These are phyloP conservation scores for Cordyceps cicadae DNA, from an alignment of 2,329 filamentous ascomycete species.

Conservation along the genomic window DNA sequence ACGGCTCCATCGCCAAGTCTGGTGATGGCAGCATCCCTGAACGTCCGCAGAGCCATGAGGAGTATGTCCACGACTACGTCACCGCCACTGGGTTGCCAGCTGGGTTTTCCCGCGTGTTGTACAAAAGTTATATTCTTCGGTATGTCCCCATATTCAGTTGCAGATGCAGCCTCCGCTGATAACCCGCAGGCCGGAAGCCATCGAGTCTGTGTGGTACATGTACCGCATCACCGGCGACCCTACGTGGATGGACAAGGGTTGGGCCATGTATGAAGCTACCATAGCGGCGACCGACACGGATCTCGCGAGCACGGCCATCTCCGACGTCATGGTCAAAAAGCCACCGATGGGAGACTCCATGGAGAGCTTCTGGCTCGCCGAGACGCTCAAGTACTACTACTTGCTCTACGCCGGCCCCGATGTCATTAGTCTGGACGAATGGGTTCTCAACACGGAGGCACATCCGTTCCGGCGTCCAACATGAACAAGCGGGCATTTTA, in stretches of 20 bases:
- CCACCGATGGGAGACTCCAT: constrained; percentile 51
- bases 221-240: constrained; percentile 80
- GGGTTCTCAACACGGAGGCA: constrained; percentile 58
- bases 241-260: constrained; percentile 70
- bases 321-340: constrained; percentile 46
- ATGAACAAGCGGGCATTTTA: constrained; percentile 10
- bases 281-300: constrained; percentile 56
- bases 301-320: constrained; percentile 62
- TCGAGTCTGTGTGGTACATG: constrained; percentile 83
- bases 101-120: constrained; percentile 41
- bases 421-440: constrained; percentile 59
- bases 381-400: constrained; percentile 91
- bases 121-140: constrained; percentile 53
- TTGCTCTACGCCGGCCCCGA: constrained; percentile 64
- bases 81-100: constrained; percentile 36
- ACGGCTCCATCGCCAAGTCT: constrained; percentile 19
- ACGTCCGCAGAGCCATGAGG: constrained; percentile 42
- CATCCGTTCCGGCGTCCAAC: constrained; percentile 46
- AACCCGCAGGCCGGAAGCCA: constrained; percentile 62
- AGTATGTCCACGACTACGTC: constrained; percentile 43
- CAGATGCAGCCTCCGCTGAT: neutral
- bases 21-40: constrained; percentile 5
- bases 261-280: constrained; percentile 74
- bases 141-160: constrained; percentile 26
- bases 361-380: constrained; percentile 86